Conservation (phyloP, 176 grass and related monocot species). For the Aegilops longissima region DNA sequence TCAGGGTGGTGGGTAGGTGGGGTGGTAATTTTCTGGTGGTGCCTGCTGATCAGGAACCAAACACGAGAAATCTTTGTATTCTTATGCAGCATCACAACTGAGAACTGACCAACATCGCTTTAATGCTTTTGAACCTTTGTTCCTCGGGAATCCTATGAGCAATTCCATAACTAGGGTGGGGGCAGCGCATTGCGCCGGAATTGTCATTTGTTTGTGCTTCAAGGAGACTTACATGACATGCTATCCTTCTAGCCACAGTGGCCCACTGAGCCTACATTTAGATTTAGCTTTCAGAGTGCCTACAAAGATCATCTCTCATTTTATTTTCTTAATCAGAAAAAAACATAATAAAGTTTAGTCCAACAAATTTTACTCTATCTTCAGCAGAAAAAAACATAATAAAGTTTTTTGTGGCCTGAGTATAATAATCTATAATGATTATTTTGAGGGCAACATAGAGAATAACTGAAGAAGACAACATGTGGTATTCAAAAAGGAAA, state of each 20-base stretch:
- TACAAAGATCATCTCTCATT: not conserved
- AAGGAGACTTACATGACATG: slow-evolving; percentile 18
- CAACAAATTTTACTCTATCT: not conserved
- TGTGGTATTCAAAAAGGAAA: not conserved
- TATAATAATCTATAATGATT: not conserved
- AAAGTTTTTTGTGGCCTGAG: not conserved
- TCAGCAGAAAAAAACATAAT: no score
- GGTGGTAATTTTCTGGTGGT: slow-evolving; percentile 38
- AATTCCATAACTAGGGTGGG: slow-evolving; percentile 28
- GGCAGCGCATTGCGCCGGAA: not conserved
- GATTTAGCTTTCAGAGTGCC: not conserved
- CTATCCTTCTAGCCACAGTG: slow-evolving; percentile 18
- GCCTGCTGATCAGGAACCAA: slow-evolving; percentile 50
- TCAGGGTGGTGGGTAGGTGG: slow-evolving; percentile 40
- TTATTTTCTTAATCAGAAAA: not conserved
- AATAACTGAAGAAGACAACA: not conserved
- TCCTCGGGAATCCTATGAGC: slow-evolving; percentile 42
- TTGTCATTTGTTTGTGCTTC: slow-evolving; percentile 20
- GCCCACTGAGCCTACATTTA: slow-evolving; percentile 10
- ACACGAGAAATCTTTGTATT: slow-evolving; percentile 19
- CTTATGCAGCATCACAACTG: slow-evolving; percentile 31
- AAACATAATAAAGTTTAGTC: no score
- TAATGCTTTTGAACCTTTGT: slow-evolving; percentile 30
- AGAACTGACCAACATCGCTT: slow-evolving; percentile 28
- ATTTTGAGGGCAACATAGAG: not conserved